Conservation (phyloP, 352 stramenopile species). For the Globisporangium cylindrosporum region DNA sequence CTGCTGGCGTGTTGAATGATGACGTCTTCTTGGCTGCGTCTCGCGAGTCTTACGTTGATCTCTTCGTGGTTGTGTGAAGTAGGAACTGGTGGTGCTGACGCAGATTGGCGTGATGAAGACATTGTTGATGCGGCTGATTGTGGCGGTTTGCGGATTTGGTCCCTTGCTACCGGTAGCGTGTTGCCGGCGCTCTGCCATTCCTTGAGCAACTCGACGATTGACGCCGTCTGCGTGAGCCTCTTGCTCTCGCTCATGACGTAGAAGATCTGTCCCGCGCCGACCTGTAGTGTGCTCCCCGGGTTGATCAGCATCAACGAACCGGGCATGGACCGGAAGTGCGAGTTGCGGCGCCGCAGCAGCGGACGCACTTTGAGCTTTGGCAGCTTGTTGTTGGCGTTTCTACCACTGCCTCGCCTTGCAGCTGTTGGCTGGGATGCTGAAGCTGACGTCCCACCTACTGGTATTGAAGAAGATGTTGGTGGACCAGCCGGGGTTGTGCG, state of each 20-base stretch:
- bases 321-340: slow-evolving; percentile 4
- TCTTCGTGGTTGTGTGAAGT: background rate
- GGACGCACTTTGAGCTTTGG: slow-evolving; percentile 16
- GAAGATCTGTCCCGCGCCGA: slow-evolving; percentile 45
- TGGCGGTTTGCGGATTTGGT: background rate
- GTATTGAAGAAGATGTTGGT: background rate
- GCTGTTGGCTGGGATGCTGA: background rate
- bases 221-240: slow-evolving; percentile 43
- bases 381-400: slow-evolving; percentile 4
- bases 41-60: slow-evolving; percentile 6
- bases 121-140: background rate
- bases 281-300: slow-evolving; percentile 40
- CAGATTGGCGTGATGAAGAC: too few species aligned
- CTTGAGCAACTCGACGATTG: slow-evolving; percentile 39
- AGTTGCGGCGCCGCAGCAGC: slow-evolving; percentile 15
- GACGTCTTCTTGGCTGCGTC: slow-evolving; percentile 24
- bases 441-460: background rate
- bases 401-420: background rate
- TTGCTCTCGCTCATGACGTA: slow-evolving; percentile 73
- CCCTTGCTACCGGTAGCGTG: slow-evolving; percentile 11
- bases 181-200: slow-evolving; percentile 45
- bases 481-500: background rate
- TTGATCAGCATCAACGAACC: slow-evolving; percentile 41
- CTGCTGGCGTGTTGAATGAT: slow-evolving; percentile 32
- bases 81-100: background rate